Percentiles rank a stretch among this genome's conserved stretches.
Conservation (phyloP, 1,284 basidiomycete species). For the Anthracocystis setariae region DNA sequence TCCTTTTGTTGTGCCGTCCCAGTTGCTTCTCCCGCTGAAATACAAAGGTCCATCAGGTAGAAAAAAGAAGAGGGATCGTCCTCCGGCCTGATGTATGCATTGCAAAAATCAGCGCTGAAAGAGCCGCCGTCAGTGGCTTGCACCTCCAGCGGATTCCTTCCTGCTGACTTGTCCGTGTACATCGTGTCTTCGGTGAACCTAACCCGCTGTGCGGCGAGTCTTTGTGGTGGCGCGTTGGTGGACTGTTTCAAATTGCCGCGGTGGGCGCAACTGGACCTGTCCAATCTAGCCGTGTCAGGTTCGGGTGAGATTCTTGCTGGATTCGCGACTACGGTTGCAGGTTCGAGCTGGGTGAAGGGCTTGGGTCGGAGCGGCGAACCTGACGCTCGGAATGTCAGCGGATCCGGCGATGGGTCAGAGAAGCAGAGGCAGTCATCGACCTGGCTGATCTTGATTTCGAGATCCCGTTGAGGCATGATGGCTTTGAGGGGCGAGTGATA, state of each 20-base stretch:
- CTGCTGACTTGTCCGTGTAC: neutral
- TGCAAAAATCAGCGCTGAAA: too few relatives aligned
- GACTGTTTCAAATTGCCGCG: neutral
- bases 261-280: too few relatives aligned
- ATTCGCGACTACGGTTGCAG: neutral
- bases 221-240: neutral
- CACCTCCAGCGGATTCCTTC: neutral
- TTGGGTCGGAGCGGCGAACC: conserved; percentile 4
- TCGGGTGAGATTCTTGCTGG: neutral
- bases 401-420: neutral
- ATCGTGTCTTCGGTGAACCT: neutral
- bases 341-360: neutral
- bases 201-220: neutral
- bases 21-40: too few relatives aligned
- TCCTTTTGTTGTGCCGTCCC: too few relatives aligned
- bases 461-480: neutral
- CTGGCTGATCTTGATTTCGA: conserved; percentile 12
- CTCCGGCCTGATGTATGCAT: too few relatives aligned
- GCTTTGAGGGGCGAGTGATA: neutral
- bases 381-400: conserved; percentile 9
- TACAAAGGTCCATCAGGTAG: too few relatives aligned
- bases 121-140: neutral
- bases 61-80: too few relatives aligned
- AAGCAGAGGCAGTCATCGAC: conserved; percentile 15
- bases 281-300: neutral